A percentile compares a stretch with the other conserved stretches of the same genome.
phyloP scores from a whole-genome alignment of 1,284 basidiomycete species.

The Trametes polyzona region DNA sequence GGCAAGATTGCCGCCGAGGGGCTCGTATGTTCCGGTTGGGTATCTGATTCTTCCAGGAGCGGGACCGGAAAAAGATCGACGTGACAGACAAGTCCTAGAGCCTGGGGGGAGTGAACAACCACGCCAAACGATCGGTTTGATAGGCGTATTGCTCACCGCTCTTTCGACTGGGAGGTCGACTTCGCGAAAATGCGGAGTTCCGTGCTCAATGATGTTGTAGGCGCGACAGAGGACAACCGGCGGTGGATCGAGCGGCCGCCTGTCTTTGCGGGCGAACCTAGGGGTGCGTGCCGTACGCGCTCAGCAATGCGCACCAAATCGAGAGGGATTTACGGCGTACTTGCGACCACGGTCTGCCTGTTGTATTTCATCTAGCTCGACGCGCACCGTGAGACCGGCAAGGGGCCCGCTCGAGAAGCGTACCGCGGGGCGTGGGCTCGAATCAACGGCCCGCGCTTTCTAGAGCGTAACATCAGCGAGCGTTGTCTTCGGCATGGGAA shows the following conservation, averaged over 20 bases:
- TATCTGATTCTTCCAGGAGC: neutral
- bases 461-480: too few species aligned
- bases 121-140: constrained; percentile 16
- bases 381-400: too few species aligned
- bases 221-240: constrained; percentile 43
- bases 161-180: constrained; percentile 33
- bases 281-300: too few species aligned
- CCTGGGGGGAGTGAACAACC: constrained; percentile 24
- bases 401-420: too few species aligned
- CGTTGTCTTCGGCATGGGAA: too few species aligned
- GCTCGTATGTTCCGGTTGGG: neutral
- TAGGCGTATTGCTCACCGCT: constrained; percentile 26
- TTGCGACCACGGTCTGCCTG: too few species aligned
- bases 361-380: too few species aligned
- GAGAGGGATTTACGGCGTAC: too few species aligned
- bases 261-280: constrained; percentile 41
- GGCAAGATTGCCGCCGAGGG: neutral
- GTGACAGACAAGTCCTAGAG: constrained; percentile 61
- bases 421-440: too few species aligned
- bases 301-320: too few species aligned
- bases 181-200: constrained; percentile 33
- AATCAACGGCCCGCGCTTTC: too few species aligned
- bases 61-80: constrained; percentile 67
- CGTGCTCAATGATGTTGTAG: constrained; percentile 29
- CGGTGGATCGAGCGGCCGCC: constrained; percentile 46